These are phyloP conservation scores for Prillingera fragicola DNA, from an alignment of 1,284 basidiomycete species.

Conservation along the genomic window DNA sequence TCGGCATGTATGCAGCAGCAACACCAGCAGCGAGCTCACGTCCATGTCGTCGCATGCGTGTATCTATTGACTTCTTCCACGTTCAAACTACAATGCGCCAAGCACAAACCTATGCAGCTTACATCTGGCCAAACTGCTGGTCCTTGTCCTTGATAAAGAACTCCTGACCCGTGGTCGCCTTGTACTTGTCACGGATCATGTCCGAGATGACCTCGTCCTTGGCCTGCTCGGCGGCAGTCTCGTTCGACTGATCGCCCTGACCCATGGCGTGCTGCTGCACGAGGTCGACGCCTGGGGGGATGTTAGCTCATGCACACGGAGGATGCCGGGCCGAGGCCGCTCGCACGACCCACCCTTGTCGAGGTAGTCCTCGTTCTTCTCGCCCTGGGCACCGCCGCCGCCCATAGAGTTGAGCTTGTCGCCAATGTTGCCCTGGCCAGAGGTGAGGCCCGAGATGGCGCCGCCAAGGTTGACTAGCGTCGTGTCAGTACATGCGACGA, in stretches of 20 bases:
- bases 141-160: conserved; percentile 14
- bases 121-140: conserved; percentile 6
- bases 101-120: no score
- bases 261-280: conserved; percentile 13
- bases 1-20: no score
- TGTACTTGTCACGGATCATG: conserved; percentile 10
- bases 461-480: conserved; percentile 10
- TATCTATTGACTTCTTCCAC: no score
- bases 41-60: no score
- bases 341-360: conserved; percentile 13
- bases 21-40: no score
- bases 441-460: conserved; percentile 1
- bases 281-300: conserved; percentile 14
- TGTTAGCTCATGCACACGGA: no score
- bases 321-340: no score
- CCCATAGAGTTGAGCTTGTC: conserved; percentile 15
- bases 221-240: conserved; percentile 15
- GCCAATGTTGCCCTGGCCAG: conserved; percentile 9
- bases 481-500: background rate
- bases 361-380: conserved; percentile 16
- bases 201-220: conserved; percentile 16
- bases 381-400: conserved; percentile 16
- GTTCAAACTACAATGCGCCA: no score
- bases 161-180: conserved; percentile 8
- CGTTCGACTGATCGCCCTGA: conserved; percentile 12